Evolutionary conservation across 805 yeast genomes (phyloP).

Genomic region (Yarrowia sp.): DNA sequence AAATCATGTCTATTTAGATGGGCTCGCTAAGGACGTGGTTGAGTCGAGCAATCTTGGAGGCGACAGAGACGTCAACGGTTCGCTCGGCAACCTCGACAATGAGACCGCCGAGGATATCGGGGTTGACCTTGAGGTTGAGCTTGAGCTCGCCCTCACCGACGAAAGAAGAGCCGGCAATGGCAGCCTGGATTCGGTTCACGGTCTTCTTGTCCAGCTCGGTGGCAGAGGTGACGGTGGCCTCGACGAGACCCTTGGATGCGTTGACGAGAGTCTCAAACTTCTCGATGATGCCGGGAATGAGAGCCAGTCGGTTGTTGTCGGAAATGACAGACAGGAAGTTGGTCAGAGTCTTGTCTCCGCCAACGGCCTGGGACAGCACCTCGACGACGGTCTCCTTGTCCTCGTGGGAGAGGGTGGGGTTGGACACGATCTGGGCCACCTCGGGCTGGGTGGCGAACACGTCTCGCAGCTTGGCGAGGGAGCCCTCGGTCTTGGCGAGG

Average conservation of each 20-base stretch:
- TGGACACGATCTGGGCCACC: slow-evolving; percentile 57
- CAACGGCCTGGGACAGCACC: slow-evolving; percentile 47
- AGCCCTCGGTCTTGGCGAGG: slow-evolving; percentile 63
- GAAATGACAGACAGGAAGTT: slow-evolving; percentile 84
- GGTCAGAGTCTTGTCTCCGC: slow-evolving; percentile 65
- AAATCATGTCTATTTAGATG: slow-evolving; percentile 47
- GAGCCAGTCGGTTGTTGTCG: slow-evolving; percentile 86
- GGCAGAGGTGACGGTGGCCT: slow-evolving; percentile 88
- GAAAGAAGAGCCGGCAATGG: slow-evolving; percentile 71
- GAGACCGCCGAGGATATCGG: slow-evolving; percentile 93
- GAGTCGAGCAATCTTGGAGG: slow-evolving; percentile 79
- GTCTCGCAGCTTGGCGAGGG: slow-evolving; percentile 56
- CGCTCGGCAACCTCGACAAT: slow-evolving; percentile 94
- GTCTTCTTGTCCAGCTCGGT: slow-evolving; percentile 75
- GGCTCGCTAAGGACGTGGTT: slow-evolving; percentile 86
- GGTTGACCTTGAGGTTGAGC: slow-evolving; percentile 76
- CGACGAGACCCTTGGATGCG: slow-evolving; percentile 88
- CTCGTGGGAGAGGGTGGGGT: slow-evolving; percentile 76
- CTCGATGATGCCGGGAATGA: slow-evolving; percentile 60
- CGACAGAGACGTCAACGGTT: slow-evolving; percentile 89
- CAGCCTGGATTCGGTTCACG: slow-evolving; percentile 70
- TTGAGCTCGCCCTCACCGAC: slow-evolving; percentile 84
- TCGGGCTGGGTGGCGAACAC: slow-evolving; percentile 61
- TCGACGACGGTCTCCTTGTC: slow-evolving; percentile 73
- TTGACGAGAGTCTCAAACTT: slow-evolving; percentile 77